Conservation (phyloP, 768 basidiomycete genomes). For the Exsudoporus frostii region DNA sequence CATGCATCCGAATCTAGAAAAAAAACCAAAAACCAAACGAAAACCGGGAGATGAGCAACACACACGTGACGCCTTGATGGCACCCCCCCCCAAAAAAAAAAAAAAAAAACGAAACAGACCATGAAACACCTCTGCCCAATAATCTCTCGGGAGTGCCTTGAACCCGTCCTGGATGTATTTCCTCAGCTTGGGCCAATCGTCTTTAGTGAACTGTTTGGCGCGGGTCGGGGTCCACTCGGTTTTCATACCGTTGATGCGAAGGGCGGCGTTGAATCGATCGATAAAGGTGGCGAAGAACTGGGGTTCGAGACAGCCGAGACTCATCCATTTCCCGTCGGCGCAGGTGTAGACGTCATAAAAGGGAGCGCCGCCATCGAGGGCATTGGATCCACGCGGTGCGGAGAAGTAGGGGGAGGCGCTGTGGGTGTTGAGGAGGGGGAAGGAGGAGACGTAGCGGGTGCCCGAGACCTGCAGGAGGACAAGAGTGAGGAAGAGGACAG, state of each 20-base stretch:
- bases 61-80: background rate
- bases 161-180: slow-evolving; percentile 67
- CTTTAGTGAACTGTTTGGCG: slow-evolving; percentile 42
- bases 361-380: slow-evolving; percentile 74
- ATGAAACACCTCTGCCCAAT: slow-evolving; percentile 67
- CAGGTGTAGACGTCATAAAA: slow-evolving; percentile 76
- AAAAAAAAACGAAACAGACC: slow-evolving; percentile 35
- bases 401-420: slow-evolving; percentile 35
- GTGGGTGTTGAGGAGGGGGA: slow-evolving; percentile 53
- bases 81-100: too few relatives aligned
- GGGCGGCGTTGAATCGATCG: slow-evolving; percentile 45
- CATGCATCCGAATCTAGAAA: slow-evolving; percentile 67
- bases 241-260: slow-evolving; percentile 41
- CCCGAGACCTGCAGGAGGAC: slow-evolving; percentile 65
- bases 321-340: slow-evolving; percentile 71
- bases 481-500: background rate
- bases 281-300: slow-evolving; percentile 67
- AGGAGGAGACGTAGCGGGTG: slow-evolving; percentile 72
- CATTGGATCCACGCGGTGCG: slow-evolving; percentile 50
- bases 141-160: slow-evolving; percentile 52
- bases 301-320: slow-evolving; percentile 73
- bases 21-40: too few relatives aligned
- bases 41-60: background rate
- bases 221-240: slow-evolving; percentile 55
- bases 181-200: slow-evolving; percentile 55